These are phyloP conservation scores for Eucalyptus globulus DNA, from an alignment of 345 rosid species.

Conservation along the genomic window DNA sequence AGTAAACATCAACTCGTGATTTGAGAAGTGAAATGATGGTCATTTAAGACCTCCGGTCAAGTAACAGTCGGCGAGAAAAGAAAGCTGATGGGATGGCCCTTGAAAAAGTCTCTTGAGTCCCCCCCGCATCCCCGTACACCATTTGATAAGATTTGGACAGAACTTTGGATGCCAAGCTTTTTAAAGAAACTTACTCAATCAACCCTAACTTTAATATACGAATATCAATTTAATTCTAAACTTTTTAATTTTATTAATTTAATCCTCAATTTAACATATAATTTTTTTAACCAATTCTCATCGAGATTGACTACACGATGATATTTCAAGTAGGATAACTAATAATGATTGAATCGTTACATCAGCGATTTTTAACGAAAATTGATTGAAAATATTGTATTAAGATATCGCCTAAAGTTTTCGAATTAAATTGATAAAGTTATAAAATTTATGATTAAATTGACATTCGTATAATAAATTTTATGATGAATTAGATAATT, in stretches of 20 bases:
- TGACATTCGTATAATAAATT: rapidly evolving
- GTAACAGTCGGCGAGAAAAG: not conserved
- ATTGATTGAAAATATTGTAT: too few relatives aligned
- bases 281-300: too few relatives aligned
- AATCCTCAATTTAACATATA: too few relatives aligned
- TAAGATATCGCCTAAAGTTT: rapidly evolving
- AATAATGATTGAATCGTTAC: too few relatives aligned
- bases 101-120: not conserved
- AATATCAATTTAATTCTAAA: too few relatives aligned
- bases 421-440: rapidly evolving
- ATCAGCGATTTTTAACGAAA: rapidly evolving
- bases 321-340: too few relatives aligned
- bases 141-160: not conserved
- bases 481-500: rapidly evolving
- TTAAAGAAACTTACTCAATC: not conserved
- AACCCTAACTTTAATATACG: too few relatives aligned
- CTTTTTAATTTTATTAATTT: too few relatives aligned
- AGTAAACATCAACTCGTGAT: not conserved
- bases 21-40: not conserved
- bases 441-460: too few relatives aligned
- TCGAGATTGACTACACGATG: too few relatives aligned
- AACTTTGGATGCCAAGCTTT: not conserved
- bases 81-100: not conserved
- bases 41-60: not conserved
- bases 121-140: not conserved